A percentile compares a stretch with the other conserved stretches of the same genome.
phyloP scores from a whole-genome alignment of 768 basidiomycete genomes.

The Pleurotus eryngii region DNA sequence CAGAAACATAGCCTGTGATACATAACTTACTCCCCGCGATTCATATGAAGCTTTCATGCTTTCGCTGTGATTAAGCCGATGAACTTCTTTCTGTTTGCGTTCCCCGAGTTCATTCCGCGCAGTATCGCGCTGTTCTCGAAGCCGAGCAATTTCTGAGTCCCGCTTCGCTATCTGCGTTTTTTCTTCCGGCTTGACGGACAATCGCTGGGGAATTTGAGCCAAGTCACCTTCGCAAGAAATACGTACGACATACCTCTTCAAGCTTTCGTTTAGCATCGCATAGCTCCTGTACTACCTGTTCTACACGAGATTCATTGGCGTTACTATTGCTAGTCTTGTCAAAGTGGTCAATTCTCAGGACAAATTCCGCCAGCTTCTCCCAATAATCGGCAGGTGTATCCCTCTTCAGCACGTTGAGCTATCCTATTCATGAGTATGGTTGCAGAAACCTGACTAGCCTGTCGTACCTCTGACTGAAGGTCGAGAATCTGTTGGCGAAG shows the following conservation, averaged over 20 bases:
- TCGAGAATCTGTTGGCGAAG: constrained; percentile 16
- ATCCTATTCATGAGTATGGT: no score
- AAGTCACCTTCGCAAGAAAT: constrained; percentile 13
- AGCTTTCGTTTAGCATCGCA: constrained; percentile 43
- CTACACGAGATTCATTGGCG: constrained; percentile 4
- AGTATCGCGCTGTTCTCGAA: constrained; percentile 74
- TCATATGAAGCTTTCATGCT: constrained; percentile 67
- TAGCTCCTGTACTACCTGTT: constrained; percentile 6
- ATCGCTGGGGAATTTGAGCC: background rate
- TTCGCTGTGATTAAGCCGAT: constrained; percentile 54
- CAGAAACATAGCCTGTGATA: background rate
- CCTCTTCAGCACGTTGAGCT: no score
- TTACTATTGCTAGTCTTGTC: background rate
- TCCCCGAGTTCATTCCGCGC: constrained; percentile 62
- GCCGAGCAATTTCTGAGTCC: constrained; percentile 61
- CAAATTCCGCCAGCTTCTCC: background rate
- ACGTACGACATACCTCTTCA: constrained; percentile 31
- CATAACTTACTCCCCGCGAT: constrained; percentile 47
- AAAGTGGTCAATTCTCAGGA: background rate
- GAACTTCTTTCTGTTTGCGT: constrained; percentile 58
- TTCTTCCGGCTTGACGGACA: constrained; percentile 52
- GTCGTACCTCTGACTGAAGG: no score
- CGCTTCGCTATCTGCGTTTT: constrained; percentile 58
- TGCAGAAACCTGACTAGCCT: no score
- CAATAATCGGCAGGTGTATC: no score